A percentile compares a stretch with the other conserved stretches of the same genome.
Conservation (phyloP, 371 early-diverging fungal species). For the Rhizopus delemar region DNA sequence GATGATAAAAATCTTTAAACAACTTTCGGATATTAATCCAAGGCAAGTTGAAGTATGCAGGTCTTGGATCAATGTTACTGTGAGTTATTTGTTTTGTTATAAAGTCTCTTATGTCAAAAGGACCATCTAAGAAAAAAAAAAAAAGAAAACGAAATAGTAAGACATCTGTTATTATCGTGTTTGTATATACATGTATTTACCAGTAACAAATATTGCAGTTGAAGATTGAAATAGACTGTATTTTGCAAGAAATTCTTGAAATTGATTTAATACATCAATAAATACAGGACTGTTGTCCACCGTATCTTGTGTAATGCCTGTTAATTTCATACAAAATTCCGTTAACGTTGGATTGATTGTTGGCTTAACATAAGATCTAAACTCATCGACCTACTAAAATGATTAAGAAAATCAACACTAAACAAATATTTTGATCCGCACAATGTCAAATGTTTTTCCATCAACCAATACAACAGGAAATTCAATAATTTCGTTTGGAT, state of each 20-base stretch:
- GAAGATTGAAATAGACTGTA: slow-evolving; percentile 54
- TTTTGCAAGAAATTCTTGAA: slow-evolving; percentile 49
- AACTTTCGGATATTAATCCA: slow-evolving; percentile 68
- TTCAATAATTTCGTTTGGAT: slow-evolving; percentile 83
- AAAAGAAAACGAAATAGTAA: background rate
- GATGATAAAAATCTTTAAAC: slow-evolving; percentile 53
- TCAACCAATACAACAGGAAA: slow-evolving; percentile 77
- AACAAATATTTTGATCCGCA: slow-evolving; percentile 25
- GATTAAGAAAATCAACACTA: background rate
- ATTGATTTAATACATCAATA: slow-evolving; percentile 40
- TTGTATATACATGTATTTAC: slow-evolving; percentile 19
- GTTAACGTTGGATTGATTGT: slow-evolving; percentile 62
- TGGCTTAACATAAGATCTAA: slow-evolving; percentile 75
- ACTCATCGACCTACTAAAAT: slow-evolving; percentile 61
- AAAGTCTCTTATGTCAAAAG: slow-evolving; percentile 84
- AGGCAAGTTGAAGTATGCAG: slow-evolving; percentile 52
- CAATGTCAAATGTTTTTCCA: slow-evolving; percentile 58
- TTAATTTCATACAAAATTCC: slow-evolving; percentile 71
- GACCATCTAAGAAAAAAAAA: slow-evolving; percentile 64
- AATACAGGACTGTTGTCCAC: slow-evolving; percentile 64
- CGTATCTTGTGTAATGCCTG: slow-evolving; percentile 67
- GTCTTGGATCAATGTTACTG: slow-evolving; percentile 50
- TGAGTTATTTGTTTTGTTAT: slow-evolving; percentile 64
- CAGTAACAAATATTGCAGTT: slow-evolving; percentile 44
- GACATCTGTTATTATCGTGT: background rate